Evolutionary conservation across 2,329 filamentous ascomycete species (phyloP).

Genomic region (Metarhizium robertsii): DNA sequence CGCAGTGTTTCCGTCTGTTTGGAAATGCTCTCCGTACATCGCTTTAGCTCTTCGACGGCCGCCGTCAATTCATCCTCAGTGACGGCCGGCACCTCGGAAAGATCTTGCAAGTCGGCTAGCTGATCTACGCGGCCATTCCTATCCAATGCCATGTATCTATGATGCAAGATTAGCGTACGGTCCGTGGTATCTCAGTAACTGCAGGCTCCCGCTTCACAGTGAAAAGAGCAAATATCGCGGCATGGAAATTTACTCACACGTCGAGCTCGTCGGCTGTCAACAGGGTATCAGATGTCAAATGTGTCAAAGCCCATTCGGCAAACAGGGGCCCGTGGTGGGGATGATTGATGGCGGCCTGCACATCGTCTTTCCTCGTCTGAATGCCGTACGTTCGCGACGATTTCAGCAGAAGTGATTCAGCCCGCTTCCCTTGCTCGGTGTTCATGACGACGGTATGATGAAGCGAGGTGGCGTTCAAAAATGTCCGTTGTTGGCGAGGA

Average conservation of each 20-base stretch:
- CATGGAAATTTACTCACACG: conserved; percentile 28
- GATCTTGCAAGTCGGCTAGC: conserved; percentile 34
- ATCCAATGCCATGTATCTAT: conserved; percentile 42
- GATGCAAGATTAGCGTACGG: conserved; percentile 6
- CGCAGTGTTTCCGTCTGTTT: conserved; percentile 53
- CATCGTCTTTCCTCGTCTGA: conserved; percentile 23
- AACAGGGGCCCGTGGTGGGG: conserved; percentile 25
- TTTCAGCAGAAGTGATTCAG: conserved; percentile 24
- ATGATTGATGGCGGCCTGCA: conserved; percentile 28
- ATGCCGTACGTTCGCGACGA: conserved; percentile 23
- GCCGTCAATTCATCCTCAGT: conserved; percentile 49
- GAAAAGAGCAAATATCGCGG: neutral
- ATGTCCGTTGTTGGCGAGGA: neutral
- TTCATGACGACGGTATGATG: conserved; percentile 21
- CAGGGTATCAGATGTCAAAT: conserved; percentile 41
- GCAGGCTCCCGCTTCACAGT: conserved; percentile 1
- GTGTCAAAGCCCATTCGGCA: conserved; percentile 38
- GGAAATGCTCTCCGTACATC: conserved; percentile 54
- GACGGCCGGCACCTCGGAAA: conserved; percentile 40
- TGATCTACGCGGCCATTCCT: conserved; percentile 37
- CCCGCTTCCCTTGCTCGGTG: conserved; percentile 16
- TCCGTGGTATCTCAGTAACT: too few relatives aligned
- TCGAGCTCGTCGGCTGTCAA: conserved; percentile 44
- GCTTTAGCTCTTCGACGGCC: conserved; percentile 54
- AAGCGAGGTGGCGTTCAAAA: conserved; percentile 21